A percentile compares a stretch with the other conserved stretches of the same genome.
These are phyloP conservation scores for Nothophytophthora sp. DNA, from an alignment of 352 stramenopile species.

Conservation along the genomic window DNA sequence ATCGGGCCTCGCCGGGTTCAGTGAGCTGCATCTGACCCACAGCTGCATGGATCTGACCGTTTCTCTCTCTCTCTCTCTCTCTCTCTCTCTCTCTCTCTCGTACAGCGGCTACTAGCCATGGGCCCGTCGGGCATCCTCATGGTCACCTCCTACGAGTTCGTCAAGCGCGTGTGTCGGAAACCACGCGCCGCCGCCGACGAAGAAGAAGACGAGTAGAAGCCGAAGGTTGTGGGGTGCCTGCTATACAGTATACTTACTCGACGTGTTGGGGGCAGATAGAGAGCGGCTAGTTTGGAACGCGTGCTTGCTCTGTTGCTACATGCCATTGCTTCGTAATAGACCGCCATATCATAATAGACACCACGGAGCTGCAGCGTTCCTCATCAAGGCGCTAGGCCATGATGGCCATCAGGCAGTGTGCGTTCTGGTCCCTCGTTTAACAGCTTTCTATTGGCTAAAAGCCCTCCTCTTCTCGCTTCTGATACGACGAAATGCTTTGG, in stretches of 20 bases:
- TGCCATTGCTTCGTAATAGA: no score
- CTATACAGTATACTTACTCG: conserved; percentile 22
- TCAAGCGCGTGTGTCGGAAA: conserved; percentile 86
- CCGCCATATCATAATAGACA: no score
- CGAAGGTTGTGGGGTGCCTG: neutral
- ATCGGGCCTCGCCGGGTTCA: neutral
- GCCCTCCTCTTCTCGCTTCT: no score
- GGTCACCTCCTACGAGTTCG: conserved; percentile 89
- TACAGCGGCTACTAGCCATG: conserved; percentile 78
- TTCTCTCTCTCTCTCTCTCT: neutral
- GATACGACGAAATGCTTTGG: no score
- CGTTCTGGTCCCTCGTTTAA: no score
- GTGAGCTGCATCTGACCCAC: neutral
- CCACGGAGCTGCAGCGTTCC: no score
- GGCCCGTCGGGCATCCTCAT: conserved; percentile 84
- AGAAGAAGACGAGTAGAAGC: neutral
- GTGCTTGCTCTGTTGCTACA: no score
- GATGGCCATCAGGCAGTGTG: no score
- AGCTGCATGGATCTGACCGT: neutral
- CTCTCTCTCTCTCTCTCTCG: conserved; percentile 2
- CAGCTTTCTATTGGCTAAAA: no score
- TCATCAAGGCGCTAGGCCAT: no score
- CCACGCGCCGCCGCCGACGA: conserved; percentile 31
- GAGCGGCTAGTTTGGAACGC: no score
- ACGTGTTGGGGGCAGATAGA: no score